Conservation (phyloP, 805 yeast species). For the Kazachstania martiniae region DNA sequence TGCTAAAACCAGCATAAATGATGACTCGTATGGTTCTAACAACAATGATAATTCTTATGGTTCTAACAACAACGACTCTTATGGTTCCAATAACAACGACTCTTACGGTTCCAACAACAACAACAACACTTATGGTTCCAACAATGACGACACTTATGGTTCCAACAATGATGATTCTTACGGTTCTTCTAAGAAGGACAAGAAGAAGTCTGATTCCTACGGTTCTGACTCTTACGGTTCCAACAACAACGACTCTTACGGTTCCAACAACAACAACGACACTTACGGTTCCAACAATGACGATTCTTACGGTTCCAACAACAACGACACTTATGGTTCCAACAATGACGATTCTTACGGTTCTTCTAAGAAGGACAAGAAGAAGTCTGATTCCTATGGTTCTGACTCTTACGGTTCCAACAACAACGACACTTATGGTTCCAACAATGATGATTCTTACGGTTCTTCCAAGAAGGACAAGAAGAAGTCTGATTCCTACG, state of each 20-base stretch:
- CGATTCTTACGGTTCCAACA: slow-evolving; percentile 17
- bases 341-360: slow-evolving; percentile 16
- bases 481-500: slow-evolving; percentile 9
- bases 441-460: slow-evolving; percentile 10
- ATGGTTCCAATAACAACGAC: slow-evolving; percentile 23
- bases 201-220: too few relatives aligned
- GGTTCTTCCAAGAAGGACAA: slow-evolving; percentile 13
- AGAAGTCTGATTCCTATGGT: slow-evolving; percentile 9
- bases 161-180: slow-evolving; percentile 18
- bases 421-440: slow-evolving; percentile 8
- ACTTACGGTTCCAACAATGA: slow-evolving; percentile 12
- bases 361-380: slow-evolving; percentile 7
- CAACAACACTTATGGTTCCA: slow-evolving; percentile 20
- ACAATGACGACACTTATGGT: slow-evolving; percentile 18
- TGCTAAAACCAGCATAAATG: slow-evolving; percentile 18
- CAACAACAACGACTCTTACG: slow-evolving; percentile 10
- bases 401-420: slow-evolving; percentile 13
- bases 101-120: slow-evolving; percentile 26
- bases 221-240: slow-evolving; percentile 21
- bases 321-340: slow-evolving; percentile 15
- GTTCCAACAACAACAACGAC: slow-evolving; percentile 10
- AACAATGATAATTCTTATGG: slow-evolving; percentile 19
- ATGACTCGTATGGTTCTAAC: slow-evolving; percentile 22
- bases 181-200: slow-evolving; percentile 11
- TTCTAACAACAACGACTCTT: slow-evolving; percentile 10